phyloP scores from a whole-genome alignment of 2,329 filamentous ascomycete genomes.

The Fusarium scirpi region DNA sequence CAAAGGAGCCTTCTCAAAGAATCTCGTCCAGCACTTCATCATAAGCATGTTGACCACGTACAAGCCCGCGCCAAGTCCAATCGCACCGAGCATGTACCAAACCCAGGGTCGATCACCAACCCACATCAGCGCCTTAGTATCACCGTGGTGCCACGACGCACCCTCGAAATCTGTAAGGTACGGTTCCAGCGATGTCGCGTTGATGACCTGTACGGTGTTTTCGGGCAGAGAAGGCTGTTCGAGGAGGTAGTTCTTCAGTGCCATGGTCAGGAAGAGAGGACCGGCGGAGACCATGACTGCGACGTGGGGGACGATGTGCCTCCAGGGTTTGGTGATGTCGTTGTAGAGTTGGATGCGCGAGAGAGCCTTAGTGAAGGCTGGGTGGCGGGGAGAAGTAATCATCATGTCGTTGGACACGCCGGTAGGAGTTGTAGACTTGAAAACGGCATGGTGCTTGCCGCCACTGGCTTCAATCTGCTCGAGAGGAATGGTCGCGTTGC shows the following conservation, averaged over 20 bases:
- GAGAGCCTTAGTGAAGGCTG: slow-evolving; percentile 79
- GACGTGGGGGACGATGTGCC: slow-evolving; percentile 72
- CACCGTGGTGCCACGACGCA: slow-evolving; percentile 60
- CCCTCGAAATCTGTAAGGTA: slow-evolving; percentile 55
- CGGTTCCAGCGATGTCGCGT: slow-evolving; percentile 40
- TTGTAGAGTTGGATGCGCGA: slow-evolving; percentile 72
- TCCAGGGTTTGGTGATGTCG: slow-evolving; percentile 71
- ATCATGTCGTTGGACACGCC: slow-evolving; percentile 86
- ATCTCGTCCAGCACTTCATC: slow-evolving; percentile 23
- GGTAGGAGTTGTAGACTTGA: slow-evolving; percentile 72
- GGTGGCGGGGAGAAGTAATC: slow-evolving; percentile 78
- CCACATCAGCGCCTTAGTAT: slow-evolving; percentile 62
- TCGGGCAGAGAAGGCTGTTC: slow-evolving; percentile 54
- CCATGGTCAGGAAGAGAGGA: slow-evolving; percentile 79
- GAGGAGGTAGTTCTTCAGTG: slow-evolving; percentile 79
- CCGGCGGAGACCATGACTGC: slow-evolving; percentile 85
- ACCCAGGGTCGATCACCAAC: slow-evolving; percentile 54
- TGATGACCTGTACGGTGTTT: slow-evolving; percentile 47
- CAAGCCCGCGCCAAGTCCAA: slow-evolving; percentile 42
- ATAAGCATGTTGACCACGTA: slow-evolving; percentile 34
- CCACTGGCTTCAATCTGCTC: slow-evolving; percentile 45
- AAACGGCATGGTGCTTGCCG: slow-evolving; percentile 44
- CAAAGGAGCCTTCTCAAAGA: slow-evolving; percentile 15
- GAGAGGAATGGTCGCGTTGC: slow-evolving; percentile 48
- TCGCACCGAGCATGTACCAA: slow-evolving; percentile 48